phyloP scores from a whole-genome alignment of 768 basidiomycete species.

The Artomyces pyxidatus region DNA sequence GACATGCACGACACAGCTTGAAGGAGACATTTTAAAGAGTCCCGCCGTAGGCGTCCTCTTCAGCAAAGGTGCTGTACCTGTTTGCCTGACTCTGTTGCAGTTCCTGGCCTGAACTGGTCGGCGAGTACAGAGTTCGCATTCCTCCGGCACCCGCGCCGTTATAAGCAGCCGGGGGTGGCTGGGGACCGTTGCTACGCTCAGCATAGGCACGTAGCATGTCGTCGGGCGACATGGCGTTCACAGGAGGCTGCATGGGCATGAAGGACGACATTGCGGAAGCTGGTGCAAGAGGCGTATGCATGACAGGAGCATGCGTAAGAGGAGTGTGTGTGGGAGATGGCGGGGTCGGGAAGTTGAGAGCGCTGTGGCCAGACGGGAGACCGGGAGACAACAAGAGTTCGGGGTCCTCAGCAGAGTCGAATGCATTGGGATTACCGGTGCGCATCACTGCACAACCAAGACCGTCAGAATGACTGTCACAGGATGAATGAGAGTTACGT shows the following conservation, averaged over 20 bases:
- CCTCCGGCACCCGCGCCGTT: constrained; percentile 21
- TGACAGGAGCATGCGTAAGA: constrained; percentile 27
- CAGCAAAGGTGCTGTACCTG: constrained; percentile 18
- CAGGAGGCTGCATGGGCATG: constrained; percentile 37
- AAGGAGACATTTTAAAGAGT: constrained; percentile 7
- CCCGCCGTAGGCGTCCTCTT: constrained; percentile 23
- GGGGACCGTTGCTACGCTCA: constrained; percentile 29
- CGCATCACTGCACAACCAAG: constrained; percentile 55
- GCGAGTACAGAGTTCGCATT: constrained; percentile 28
- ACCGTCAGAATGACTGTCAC: constrained; percentile 4
- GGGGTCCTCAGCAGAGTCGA: constrained; percentile 28
- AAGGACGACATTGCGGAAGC: constrained; percentile 28
- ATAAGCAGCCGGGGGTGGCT: constrained; percentile 20
- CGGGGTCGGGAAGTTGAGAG: constrained; percentile 20
- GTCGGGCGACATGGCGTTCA: constrained; percentile 50
- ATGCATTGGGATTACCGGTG: too few species aligned
- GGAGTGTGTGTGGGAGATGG: constrained; percentile 26
- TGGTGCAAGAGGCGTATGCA: constrained; percentile 17
- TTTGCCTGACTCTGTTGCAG: not conserved
- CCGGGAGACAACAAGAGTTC: constrained; percentile 37
- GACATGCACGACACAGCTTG: too few species aligned
- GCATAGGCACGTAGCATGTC: constrained; percentile 75
- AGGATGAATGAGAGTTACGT: constrained; percentile 23
- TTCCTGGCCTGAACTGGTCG: constrained; percentile 7
- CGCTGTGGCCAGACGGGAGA: constrained; percentile 9